Percentiles rank a stretch among this genome's conserved stretches.
phyloP scores from a whole-genome alignment of 169 alveolate species.

The Cryptosporidium felis region DNA sequence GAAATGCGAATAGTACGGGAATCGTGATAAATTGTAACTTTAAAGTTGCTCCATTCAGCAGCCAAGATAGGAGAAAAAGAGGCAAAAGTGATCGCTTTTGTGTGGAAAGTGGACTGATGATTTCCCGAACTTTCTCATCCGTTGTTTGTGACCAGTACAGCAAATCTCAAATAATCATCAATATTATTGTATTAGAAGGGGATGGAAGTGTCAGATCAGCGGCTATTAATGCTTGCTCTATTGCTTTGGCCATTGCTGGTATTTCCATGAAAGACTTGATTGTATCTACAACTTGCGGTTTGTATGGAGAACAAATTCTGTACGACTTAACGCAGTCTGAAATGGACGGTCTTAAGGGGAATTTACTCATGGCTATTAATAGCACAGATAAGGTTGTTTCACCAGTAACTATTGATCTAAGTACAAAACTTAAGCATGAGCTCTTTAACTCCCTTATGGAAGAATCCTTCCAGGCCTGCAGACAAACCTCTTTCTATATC shows the following conservation, averaged over 20 bases:
- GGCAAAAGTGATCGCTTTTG: conserved; percentile 55
- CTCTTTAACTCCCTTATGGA: not conserved
- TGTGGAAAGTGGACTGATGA: conserved; percentile 12
- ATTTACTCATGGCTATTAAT: conserved; percentile 14
- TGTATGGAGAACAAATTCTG: conserved; percentile 12
- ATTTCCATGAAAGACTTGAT: conserved; percentile 72
- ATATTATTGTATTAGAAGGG: conserved; percentile 66
- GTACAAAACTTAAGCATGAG: conserved; percentile 9
- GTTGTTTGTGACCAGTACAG: conserved; percentile 13
- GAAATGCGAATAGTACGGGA: not conserved
- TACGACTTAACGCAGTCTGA: conserved; percentile 50
- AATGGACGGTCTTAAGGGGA: conserved; percentile 18
- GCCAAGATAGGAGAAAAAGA: conserved; percentile 63
- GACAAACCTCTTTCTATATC: not conserved
- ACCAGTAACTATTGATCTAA: conserved; percentile 60
- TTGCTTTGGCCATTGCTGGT: conserved; percentile 73
- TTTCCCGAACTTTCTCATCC: conserved; percentile 33
- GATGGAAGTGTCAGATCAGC: conserved; percentile 76
- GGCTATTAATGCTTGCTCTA: conserved; percentile 73
- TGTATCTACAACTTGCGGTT: conserved; percentile 62
- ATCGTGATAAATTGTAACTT: conserved; percentile 22
- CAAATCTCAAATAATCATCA: conserved; percentile 52
- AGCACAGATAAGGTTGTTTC: conserved; percentile 61
- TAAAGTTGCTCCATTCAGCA: conserved; percentile 29
- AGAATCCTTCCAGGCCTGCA: conserved; percentile 34